Evolutionary conservation across 306 rosid species (phyloP).

Genomic region (Gastrolobium villosum): DNA sequence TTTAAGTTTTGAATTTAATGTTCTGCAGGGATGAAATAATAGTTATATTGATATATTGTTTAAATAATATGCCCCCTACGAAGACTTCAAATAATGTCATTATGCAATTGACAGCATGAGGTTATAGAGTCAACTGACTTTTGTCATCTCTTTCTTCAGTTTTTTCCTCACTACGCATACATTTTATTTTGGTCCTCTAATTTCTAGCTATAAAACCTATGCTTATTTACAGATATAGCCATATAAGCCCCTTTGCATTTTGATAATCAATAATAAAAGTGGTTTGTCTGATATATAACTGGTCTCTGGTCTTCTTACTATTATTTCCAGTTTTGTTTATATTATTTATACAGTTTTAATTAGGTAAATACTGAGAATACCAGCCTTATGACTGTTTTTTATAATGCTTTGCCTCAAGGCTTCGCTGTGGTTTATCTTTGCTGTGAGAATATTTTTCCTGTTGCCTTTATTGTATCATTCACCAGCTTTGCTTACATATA

Average conservation of each 20-base stretch:
- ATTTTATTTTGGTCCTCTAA: neutral
- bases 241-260: neutral
- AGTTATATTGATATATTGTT: neutral
- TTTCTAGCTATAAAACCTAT: neutral
- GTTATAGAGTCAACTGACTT: neutral
- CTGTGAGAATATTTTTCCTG: neutral
- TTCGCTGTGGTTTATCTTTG: neutral
- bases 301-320: neutral
- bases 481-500: neutral
- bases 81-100: slow-evolving; percentile 8
- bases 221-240: neutral
- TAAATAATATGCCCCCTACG: slow-evolving; percentile 21
- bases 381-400: neutral
- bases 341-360: neutral
- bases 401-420: neutral
- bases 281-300: slow-evolving; percentile 1
- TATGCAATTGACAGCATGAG: slow-evolving; percentile 23
- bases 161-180: neutral
- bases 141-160: neutral
- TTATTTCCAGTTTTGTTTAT: neutral
- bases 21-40: slow-evolving; percentile 29
- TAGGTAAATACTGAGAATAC: neutral
- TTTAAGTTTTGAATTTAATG: slow-evolving; percentile 26
- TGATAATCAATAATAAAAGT: neutral
- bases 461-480: neutral